Conservation (phyloP, 257 asterid genomes). For the Rauvolfia tetraphylla region DNA sequence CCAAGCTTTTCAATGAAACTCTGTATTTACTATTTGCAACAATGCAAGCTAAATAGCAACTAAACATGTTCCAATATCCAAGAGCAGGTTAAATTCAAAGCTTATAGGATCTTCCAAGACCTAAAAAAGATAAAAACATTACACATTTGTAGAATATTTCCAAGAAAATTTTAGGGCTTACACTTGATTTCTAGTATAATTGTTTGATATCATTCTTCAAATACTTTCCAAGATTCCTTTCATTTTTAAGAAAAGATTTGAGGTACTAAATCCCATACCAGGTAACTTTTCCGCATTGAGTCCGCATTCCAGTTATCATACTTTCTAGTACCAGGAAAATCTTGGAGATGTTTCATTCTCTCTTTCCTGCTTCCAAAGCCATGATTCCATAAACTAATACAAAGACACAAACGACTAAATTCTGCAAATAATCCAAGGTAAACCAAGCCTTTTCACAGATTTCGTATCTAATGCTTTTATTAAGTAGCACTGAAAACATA, state of each 20-base stretch:
- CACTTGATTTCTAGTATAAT: neutral
- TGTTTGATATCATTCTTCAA: neutral
- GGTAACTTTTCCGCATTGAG: too few species aligned
- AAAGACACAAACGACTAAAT: neutral
- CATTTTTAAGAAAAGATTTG: neutral
- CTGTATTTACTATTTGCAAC: neutral
- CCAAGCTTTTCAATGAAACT: neutral
- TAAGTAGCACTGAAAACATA: neutral
- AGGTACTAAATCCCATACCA: neutral
- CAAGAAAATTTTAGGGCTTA: neutral
- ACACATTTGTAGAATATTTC: neutral
- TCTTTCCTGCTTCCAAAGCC: neutral
- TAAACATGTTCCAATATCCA: neutral
- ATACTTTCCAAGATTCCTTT: neutral
- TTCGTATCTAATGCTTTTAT: neutral
- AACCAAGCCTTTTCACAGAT: neutral
- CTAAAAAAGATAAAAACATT: neutral
- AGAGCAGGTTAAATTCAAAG: neutral
- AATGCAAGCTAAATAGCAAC: neutral
- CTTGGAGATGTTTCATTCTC: neutral
- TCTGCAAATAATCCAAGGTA: neutral
- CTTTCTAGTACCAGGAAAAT: too few species aligned
- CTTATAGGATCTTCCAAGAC: neutral
- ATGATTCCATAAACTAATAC: neutral
- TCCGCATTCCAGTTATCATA: too few species aligned